These are phyloP conservation scores for Botrytis galanthina DNA, from an alignment of 2,329 filamentous ascomycete species.

Conservation along the genomic window DNA sequence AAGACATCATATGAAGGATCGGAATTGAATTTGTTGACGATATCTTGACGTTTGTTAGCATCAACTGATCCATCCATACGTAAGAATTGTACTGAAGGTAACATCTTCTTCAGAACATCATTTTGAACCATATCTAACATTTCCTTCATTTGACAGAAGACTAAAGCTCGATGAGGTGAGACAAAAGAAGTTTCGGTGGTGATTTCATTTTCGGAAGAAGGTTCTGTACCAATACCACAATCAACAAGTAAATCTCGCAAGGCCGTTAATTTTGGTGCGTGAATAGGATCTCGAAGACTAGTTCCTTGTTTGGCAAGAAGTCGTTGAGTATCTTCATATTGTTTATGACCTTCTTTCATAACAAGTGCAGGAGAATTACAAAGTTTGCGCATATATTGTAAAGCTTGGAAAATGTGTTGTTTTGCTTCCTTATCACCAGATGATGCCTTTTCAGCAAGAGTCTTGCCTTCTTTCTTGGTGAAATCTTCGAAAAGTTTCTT, in stretches of 20 bases:
- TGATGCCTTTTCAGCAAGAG: slow-evolving; percentile 78
- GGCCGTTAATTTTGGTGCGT: slow-evolving; percentile 90
- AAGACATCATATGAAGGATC: slow-evolving; percentile 96
- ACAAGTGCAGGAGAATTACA: slow-evolving; percentile 97
- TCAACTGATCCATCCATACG: slow-evolving; percentile 94
- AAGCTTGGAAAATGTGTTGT: slow-evolving; percentile 96
- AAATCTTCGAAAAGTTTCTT: slow-evolving; percentile 96
- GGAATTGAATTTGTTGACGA: slow-evolving; percentile 98
- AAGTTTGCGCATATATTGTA: slow-evolving; percentile 99
- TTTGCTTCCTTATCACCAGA: slow-evolving; percentile 89
- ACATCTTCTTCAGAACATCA: slow-evolving; percentile 82
- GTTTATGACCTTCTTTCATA: slow-evolving; percentile 87
- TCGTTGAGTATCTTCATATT: slow-evolving; percentile 84
- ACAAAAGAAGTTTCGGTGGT: slow-evolving; percentile 71
- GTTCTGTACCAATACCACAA: slow-evolving; percentile 85
- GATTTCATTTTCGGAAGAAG: slow-evolving; percentile 49
- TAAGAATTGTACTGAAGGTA: slow-evolving; percentile 90
- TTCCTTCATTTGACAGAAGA: slow-evolving; percentile 99
- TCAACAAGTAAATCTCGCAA: slow-evolving; percentile 94
- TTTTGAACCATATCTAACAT: slow-evolving; percentile 99
- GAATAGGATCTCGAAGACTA: slow-evolving; percentile 76
- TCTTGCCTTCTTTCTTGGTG: slow-evolving; percentile 86
- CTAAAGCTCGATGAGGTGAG: slow-evolving; percentile 89
- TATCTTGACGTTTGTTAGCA: slow-evolving; percentile 89
- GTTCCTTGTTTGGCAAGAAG: slow-evolving; percentile 77